phyloP scores from a whole-genome alignment of 2,329 filamentous ascomycete species.

The Fusarium equiseti region DNA sequence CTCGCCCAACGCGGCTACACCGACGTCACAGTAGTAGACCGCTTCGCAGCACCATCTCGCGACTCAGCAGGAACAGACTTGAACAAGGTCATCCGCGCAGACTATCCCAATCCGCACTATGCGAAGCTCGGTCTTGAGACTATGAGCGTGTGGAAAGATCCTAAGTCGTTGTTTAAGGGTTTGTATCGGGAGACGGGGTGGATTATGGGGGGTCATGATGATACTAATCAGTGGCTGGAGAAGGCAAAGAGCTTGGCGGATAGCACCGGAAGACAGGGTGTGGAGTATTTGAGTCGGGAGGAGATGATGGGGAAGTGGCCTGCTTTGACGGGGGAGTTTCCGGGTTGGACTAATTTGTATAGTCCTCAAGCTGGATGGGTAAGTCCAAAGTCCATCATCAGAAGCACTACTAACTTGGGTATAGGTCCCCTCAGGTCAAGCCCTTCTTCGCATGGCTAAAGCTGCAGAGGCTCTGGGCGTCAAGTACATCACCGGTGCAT shows the following conservation, averaged over 20 bases:
- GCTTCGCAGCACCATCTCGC: conserved; percentile 55
- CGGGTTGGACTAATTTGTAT: conserved; percentile 48
- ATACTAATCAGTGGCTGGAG: conserved; percentile 48
- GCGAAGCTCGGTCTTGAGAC: conserved; percentile 58
- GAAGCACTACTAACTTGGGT: background rate
- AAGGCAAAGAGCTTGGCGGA: conserved; percentile 44
- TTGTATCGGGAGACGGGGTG: conserved; percentile 52
- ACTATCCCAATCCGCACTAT: conserved; percentile 70
- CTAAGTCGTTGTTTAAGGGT: conserved; percentile 46
- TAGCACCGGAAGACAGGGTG: conserved; percentile 39
- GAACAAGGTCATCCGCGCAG: conserved; percentile 71
- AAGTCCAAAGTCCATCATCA: background rate
- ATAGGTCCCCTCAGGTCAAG: conserved; percentile 45
- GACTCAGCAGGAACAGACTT: conserved; percentile 69
- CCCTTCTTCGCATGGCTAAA: conserved; percentile 50
- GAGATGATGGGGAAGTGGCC: conserved; percentile 49
- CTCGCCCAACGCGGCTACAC: conserved; percentile 58
- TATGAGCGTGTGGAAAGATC: conserved; percentile 47
- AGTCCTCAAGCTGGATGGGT: conserved; percentile 51
- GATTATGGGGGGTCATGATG: conserved; percentile 46
- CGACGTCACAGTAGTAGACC: conserved; percentile 62
- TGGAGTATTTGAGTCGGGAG: conserved; percentile 45
- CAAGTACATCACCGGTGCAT: conserved; percentile 47
- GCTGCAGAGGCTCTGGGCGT: conserved; percentile 46
- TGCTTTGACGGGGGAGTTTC: conserved; percentile 44